Conservation (phyloP, 352 stramenopile species). For the Phytopythium boreale region DNA sequence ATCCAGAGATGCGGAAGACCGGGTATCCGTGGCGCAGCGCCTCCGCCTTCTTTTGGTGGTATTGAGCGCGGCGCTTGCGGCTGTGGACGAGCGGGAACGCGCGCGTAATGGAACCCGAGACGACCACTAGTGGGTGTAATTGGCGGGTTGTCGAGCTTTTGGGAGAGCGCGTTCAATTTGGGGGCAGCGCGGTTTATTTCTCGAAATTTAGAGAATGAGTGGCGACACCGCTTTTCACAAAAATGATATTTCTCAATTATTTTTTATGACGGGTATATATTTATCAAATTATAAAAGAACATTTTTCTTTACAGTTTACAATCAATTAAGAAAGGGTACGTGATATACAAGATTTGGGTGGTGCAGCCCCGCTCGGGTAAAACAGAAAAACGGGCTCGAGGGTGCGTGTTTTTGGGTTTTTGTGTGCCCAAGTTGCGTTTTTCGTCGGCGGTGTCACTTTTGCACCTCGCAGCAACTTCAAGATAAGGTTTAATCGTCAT, state of each 20-base stretch:
- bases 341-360: background rate
- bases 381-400: background rate
- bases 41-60: background rate
- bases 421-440: conserved; percentile 13
- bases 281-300: no score
- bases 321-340: no score
- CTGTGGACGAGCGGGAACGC: background rate
- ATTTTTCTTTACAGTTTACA: no score
- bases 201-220: background rate
- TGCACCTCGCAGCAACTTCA: conserved; percentile 52
- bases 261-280: background rate
- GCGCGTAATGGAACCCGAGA: background rate
- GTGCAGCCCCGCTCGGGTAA: background rate
- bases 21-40: background rate
- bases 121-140: background rate
- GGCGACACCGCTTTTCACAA: background rate
- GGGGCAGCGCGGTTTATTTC: background rate
- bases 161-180: background rate
- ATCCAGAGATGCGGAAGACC: background rate
- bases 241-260: background rate
- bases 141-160: no score
- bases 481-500: conserved; percentile 18
- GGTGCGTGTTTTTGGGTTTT: background rate
- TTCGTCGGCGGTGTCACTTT: conserved; percentile 60
- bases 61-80: background rate